Conservation (phyloP, 1,139 yeast genomes). For the Sugiyamaella japonica region DNA sequence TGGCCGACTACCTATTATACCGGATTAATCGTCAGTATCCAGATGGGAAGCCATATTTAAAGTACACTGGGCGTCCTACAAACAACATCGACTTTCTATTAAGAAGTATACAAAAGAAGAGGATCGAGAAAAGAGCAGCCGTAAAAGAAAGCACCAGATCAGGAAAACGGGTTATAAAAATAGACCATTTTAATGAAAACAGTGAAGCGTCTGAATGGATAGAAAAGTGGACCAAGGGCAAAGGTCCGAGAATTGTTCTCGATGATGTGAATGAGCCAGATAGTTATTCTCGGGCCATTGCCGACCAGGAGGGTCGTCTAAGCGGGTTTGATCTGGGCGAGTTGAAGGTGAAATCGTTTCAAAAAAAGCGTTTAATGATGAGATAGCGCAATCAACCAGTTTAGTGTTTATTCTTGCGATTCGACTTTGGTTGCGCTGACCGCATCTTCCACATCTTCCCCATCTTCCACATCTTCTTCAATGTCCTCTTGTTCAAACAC, state of each 20-base stretch:
- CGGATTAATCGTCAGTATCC: conserved; percentile 54
- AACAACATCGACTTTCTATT: conserved; percentile 69
- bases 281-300: conserved; percentile 26
- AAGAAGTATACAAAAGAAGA: conserved; percentile 49
- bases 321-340: conserved; percentile 30
- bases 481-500: conserved; percentile 56
- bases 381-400: neutral
- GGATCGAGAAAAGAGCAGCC: conserved; percentile 32
- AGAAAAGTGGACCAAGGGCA: conserved; percentile 65
- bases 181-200: conserved; percentile 47
- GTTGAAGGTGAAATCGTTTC: conserved; percentile 15
- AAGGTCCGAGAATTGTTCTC: conserved; percentile 42
- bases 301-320: conserved; percentile 29
- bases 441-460: conserved; percentile 8
- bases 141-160: conserved; percentile 24
- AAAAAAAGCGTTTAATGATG: conserved; percentile 17
- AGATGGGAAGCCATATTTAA: conserved; percentile 36
- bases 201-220: conserved; percentile 72
- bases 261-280: conserved; percentile 38
- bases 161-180: neutral
- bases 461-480: conserved; percentile 6
- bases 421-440: too few species aligned
- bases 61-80: conserved; percentile 63
- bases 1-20: conserved; percentile 81
- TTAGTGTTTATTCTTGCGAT: too few species aligned